phyloP scores from a whole-genome alignment of 2,329 filamentous ascomycete species.

The Harringtonia aguacate region DNA sequence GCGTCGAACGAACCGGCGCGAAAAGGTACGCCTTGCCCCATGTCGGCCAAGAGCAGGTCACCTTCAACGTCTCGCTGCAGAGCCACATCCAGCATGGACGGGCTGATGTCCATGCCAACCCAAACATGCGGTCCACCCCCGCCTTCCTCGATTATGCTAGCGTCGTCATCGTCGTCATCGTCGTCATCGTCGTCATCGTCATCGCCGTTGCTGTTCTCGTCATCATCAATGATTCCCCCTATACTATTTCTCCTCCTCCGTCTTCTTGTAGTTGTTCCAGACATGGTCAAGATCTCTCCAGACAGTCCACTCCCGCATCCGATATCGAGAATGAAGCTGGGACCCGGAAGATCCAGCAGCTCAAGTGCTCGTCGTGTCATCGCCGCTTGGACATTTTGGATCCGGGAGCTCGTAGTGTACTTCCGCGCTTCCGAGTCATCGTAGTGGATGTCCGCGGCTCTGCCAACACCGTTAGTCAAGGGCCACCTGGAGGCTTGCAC shows the following conservation, averaged over 20 bases:
- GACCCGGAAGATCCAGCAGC: constrained; percentile 68
- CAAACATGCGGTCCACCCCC: constrained; percentile 83
- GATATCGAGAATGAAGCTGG: constrained; percentile 89
- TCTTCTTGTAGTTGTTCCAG: constrained; percentile 7
- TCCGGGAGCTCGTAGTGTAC: constrained; percentile 93
- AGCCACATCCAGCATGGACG: constrained; percentile 94
- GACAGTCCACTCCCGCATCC: constrained; percentile 92
- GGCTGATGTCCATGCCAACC: constrained; percentile 94
- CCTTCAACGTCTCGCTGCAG: constrained; percentile 87
- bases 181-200: not conserved
- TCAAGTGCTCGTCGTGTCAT: constrained; percentile 94
- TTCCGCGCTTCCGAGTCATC: constrained; percentile 91
- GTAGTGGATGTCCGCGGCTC: constrained; percentile 94
- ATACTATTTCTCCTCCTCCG: not conserved
- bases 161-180: constrained; percentile 3
- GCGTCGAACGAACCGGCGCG: constrained; percentile 88
- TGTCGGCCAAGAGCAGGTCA: constrained; percentile 87
- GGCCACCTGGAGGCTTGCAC: too few species aligned
- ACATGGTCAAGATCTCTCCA: constrained; percentile 72
- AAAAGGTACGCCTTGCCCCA: constrained; percentile 92
- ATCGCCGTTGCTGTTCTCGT: not conserved
- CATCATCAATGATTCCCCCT: not conserved
- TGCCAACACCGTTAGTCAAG: constrained; percentile 24
- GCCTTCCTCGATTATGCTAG: constrained; percentile 42
- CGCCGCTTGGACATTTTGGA: constrained; percentile 85